phyloP scores from a whole-genome alignment of 306 rosid genomes.

The Pyrus betulifolia region DNA sequence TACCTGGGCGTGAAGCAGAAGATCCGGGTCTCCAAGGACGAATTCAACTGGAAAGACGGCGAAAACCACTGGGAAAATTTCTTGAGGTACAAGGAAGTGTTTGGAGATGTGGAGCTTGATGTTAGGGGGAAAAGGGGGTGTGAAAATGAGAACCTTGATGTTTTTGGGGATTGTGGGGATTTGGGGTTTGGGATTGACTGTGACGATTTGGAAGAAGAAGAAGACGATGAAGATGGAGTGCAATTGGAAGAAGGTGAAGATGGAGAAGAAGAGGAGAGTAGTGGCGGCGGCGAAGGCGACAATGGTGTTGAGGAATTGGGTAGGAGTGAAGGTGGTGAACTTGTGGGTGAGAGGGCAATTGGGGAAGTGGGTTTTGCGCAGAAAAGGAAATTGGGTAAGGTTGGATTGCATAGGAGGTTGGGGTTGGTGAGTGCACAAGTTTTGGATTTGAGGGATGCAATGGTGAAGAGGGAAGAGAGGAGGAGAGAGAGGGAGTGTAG shows the following conservation, averaged over 20 bases:
- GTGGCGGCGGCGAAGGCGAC: not conserved
- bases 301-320: conserved; percentile 10
- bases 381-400: conserved; percentile 31
- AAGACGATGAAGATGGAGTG: conserved; percentile 25
- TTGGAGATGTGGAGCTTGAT: conserved; percentile 69
- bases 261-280: conserved; percentile 12
- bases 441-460: conserved; percentile 48
- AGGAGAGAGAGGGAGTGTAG: conserved; percentile 61
- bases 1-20: conserved; percentile 92
- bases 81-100: conserved; percentile 69
- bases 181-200: conserved; percentile 46
- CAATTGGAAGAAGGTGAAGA: conserved; percentile 20
- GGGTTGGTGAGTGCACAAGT: conserved; percentile 36
- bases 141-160: conserved; percentile 18
- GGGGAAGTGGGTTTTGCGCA: conserved; percentile 16
- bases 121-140: conserved; percentile 30
- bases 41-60: conserved; percentile 86
- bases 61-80: conserved; percentile 90
- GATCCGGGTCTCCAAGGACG: conserved; percentile 55
- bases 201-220: conserved; percentile 8
- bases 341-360: conserved; percentile 13
- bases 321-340: conserved; percentile 26
- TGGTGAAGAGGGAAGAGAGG: conserved; percentile 68
- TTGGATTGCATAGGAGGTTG: conserved; percentile 28
- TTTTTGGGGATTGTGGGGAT: conserved; percentile 44